phyloP scores from a whole-genome alignment of 345 rosid species.

The Populus alba region DNA sequence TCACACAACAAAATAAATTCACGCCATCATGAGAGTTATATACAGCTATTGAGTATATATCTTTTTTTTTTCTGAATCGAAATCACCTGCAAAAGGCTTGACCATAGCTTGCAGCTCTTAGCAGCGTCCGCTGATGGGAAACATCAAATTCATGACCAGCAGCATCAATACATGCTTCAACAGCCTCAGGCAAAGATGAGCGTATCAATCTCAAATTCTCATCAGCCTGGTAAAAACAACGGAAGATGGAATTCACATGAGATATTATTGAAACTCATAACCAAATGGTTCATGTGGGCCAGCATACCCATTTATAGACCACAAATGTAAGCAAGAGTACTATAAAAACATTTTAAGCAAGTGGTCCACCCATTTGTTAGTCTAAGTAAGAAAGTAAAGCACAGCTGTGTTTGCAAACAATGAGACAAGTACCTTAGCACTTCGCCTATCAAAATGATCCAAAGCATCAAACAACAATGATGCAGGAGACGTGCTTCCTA shows the following conservation, averaged over 20 bases:
- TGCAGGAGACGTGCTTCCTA: slow-evolving; percentile 97
- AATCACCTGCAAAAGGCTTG: slow-evolving; percentile 95
- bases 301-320: neutral
- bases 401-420: slow-evolving; percentile 6
- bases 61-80: neutral
- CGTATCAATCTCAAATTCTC: slow-evolving; percentile 92
- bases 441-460: slow-evolving; percentile 94
- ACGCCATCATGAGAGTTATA: neutral
- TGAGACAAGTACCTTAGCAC: slow-evolving; percentile 68
- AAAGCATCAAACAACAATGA: slow-evolving; percentile 85
- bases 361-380: neutral
- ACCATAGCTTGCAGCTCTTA: slow-evolving; percentile 99
- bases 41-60: neutral
- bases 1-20: neutral
- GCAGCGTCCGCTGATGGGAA: slow-evolving; percentile 69
- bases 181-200: slow-evolving; percentile 85
- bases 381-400: neutral
- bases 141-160: slow-evolving; percentile 90
- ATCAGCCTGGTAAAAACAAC: slow-evolving; percentile 68
- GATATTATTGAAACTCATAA: neutral
- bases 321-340: neutral
- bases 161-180: slow-evolving; percentile 91
- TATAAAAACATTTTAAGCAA: neutral
- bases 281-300: neutral
- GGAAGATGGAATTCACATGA: slow-evolving; percentile 3